Base-by-base conservation (phyloP, 495 filamentous ascomycete species). In the Penicillium bovifimosum region DNA sequence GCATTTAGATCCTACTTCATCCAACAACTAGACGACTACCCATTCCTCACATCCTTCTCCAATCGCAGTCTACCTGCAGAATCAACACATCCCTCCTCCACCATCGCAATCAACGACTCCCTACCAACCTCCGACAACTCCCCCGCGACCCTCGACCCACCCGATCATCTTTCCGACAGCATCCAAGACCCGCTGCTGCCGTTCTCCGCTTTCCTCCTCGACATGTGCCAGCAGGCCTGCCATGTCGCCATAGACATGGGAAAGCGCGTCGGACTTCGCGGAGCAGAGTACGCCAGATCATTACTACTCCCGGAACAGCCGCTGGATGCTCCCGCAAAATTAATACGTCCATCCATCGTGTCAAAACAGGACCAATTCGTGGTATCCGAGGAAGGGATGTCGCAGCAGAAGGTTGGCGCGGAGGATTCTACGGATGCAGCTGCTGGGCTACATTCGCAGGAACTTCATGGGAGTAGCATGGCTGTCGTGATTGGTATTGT, bases 401-500 rank as follows among this genome's bases (percentile, higher is more conserved):
- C 18, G 34, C 35, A 46, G 36, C 59, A 56, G 34, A 43, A 31
- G 29, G 9, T 54, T 27, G 27, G n/a, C 29, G 18, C 34, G 27
- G 64, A 60, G 41, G 54, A 68, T 42, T 52, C 63, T 27, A 61
- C 64, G 17, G 64, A 60, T 44, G 57, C 60, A 39, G 69, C 47
- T 24, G 48, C 61, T 43, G 55, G 63, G 29, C 61, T 42, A 35
- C 56, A 65, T 28, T 54, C 72, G n/a, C 52, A 61, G 13, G 61
- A 69, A 26, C 52, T 68, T 24, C 67, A 61, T 18, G 69, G 70
- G 9, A 75, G 70, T 43, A 72, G 68, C 18, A 75, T 75, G 72
- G 72, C 72, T 28, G 65, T 75, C 40, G 67, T 75, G 20, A 69
- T 75, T 24, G 70, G 67, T 18, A 47, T 75, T 24, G 66, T 73